phyloP scores from a whole-genome alignment of 2,329 filamentous ascomycete species.

The Penicillium sp. region DNA sequence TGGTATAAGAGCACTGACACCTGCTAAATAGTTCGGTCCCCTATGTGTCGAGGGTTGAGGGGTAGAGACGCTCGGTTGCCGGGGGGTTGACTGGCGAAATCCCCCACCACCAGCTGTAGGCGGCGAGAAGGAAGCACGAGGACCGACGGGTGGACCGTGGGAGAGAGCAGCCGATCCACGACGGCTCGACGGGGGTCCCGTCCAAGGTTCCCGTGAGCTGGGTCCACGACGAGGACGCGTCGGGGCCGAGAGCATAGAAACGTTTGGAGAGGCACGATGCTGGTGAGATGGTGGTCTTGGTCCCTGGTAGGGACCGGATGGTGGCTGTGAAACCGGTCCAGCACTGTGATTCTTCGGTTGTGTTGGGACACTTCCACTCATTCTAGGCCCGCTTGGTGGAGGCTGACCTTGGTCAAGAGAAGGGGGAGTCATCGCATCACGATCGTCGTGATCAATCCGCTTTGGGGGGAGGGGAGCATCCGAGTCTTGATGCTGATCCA shows the following conservation, averaged over 20 bases:
- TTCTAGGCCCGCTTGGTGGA: constrained; percentile 18
- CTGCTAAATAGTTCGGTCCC: constrained; percentile 41
- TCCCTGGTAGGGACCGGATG: constrained; percentile 41
- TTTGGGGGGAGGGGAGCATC: neutral
- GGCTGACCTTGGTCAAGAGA: constrained; percentile 14
- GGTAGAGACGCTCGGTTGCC: constrained; percentile 38
- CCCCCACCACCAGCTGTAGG: constrained; percentile 28
- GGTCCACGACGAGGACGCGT: constrained; percentile 48
- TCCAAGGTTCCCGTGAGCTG: constrained; percentile 37
- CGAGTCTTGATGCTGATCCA: constrained; percentile 15
- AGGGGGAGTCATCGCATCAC: neutral
- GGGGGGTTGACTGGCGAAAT: constrained; percentile 39
- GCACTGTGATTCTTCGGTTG: constrained; percentile 33
- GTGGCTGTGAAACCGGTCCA: constrained; percentile 35
- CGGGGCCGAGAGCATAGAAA: constrained; percentile 48
- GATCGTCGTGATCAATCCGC: neutral
- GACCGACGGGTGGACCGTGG: constrained; percentile 40
- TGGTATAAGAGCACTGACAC: constrained; percentile 41
- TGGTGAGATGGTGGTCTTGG: constrained; percentile 38
- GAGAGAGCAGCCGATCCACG: constrained; percentile 33
- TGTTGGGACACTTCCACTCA: constrained; percentile 28
- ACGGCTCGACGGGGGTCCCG: constrained; percentile 33
- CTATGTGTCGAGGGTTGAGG: constrained; percentile 43
- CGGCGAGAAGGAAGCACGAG: constrained; percentile 35
- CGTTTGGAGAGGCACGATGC: constrained; percentile 37